phyloP scores from a whole-genome alignment of 176 grass and related monocot genomes.

The Bolboschoenus planiculmis region DNA sequence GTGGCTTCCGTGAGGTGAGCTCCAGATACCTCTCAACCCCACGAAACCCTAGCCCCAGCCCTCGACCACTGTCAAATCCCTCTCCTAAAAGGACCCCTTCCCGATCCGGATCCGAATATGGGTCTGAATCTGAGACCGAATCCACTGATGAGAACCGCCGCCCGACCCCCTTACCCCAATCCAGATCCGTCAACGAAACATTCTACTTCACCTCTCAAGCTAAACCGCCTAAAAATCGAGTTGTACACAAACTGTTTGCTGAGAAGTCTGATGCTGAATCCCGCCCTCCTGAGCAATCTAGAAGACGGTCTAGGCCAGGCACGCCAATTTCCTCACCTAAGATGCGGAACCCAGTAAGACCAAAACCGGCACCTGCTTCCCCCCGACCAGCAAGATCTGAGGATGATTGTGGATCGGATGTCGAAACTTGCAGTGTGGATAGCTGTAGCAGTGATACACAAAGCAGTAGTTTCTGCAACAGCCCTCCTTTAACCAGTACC shows the following conservation, averaged over 20 bases:
- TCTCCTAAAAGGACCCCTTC: conserved; percentile 30
- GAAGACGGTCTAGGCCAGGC: conserved; percentile 20
- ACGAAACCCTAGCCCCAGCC: conserved; percentile 25
- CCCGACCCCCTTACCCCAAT: not conserved
- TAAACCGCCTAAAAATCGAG: conserved; percentile 21
- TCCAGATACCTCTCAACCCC: conserved; percentile 77
- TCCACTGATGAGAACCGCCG: conserved; percentile 75
- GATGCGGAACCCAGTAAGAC: not conserved
- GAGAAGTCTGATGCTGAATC: conserved; percentile 27
- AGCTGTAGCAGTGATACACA: not conserved
- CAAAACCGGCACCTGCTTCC: not conserved
- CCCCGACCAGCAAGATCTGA: not conserved
- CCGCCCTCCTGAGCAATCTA: not conserved
- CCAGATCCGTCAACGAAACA: conserved; percentile 5
- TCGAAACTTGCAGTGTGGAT: conserved; percentile 35
- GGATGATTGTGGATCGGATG: conserved; percentile 31
- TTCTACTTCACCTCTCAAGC: conserved; percentile 23
- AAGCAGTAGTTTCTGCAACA: conserved; percentile 40
- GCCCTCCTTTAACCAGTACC: conserved; percentile 52
- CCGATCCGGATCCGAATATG: conserved; percentile 13
- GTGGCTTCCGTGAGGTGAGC: conserved; percentile 60
- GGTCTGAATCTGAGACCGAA: conserved; percentile 12
- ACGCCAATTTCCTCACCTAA: conserved; percentile 18
- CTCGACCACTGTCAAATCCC: conserved; percentile 17
- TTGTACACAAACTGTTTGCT: conserved; percentile 63